Conservation (phyloP, 192 early-diverging fungal species). For the Spizellomyces punctatus region DNA sequence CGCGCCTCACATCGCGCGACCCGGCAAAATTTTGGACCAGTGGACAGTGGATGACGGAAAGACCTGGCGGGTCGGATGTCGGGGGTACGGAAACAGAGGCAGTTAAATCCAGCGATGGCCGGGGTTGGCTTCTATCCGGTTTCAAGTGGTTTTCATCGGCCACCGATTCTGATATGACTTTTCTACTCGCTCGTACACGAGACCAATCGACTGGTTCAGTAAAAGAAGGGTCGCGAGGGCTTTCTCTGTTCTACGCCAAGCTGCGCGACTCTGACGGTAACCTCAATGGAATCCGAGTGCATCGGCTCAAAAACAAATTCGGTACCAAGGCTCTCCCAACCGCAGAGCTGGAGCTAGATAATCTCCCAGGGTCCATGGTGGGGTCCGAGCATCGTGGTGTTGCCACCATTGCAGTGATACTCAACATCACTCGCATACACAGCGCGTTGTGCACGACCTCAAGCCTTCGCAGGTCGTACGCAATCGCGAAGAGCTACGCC, state of each 20-base stretch:
- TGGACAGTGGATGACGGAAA: conserved; percentile 81
- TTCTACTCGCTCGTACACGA: conserved; percentile 63
- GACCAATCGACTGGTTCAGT: conserved; percentile 36
- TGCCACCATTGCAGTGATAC: conserved; percentile 60
- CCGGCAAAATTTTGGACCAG: conserved; percentile 64
- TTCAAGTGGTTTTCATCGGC: conserved; percentile 80
- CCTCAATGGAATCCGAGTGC: conserved; percentile 67
- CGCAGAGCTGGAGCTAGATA: conserved; percentile 64
- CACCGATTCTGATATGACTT: conserved; percentile 69
- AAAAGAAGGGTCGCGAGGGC: conserved; percentile 52
- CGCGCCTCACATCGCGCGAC: conserved; percentile 56
- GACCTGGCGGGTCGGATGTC: conserved; percentile 70
- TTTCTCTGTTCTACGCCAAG: conserved; percentile 63
- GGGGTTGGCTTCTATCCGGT: conserved; percentile 54
- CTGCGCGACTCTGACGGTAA: conserved; percentile 56
- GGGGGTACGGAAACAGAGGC: conserved; percentile 67
- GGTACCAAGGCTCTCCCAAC: conserved; percentile 73
- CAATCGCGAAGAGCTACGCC: conserved; percentile 65
- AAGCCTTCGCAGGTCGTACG: conserved; percentile 46
- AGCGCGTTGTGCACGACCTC: conserved; percentile 50
- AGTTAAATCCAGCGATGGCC: conserved; percentile 37
- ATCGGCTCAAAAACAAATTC: conserved; percentile 71
- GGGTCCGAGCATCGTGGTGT: conserved; percentile 59
- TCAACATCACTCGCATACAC: conserved; percentile 74
- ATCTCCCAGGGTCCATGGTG: conserved; percentile 50